Percentiles rank a stretch among this genome's conserved stretches.
Conservation (phyloP, 2,329 filamentous ascomycete species). For the Colletotrichum lupini region DNA sequence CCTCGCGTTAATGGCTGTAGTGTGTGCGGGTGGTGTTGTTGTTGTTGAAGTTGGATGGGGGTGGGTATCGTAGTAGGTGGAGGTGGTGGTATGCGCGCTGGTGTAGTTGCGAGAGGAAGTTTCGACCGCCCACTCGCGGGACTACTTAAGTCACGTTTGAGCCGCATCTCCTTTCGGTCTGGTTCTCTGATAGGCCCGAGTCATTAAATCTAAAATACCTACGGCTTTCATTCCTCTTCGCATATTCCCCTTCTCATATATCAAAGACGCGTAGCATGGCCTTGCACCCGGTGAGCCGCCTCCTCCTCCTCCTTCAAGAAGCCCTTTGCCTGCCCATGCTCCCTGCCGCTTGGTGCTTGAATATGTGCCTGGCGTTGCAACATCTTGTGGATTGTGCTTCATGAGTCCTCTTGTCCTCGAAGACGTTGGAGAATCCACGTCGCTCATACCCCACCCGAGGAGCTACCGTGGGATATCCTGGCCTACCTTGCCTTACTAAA, state of each 20-base stretch:
- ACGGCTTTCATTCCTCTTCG: background rate
- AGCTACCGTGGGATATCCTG: constrained; percentile 19
- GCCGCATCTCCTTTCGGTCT: constrained; percentile 34
- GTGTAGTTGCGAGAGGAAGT: constrained; percentile 32
- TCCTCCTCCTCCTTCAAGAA: background rate
- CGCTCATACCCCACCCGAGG: constrained; percentile 25
- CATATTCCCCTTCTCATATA: background rate
- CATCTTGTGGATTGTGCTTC: constrained; percentile 13
- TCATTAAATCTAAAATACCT: constrained; percentile 35
- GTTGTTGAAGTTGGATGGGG: constrained; percentile 10
- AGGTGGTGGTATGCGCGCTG: constrained; percentile 33
- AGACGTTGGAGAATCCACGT: constrained; percentile 23
- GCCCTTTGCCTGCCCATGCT: background rate
- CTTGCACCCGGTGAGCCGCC: background rate
- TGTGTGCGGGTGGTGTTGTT: background rate
- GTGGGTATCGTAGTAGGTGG: constrained; percentile 43
- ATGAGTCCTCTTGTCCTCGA: constrained; percentile 7
- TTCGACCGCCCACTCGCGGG: constrained; percentile 34
- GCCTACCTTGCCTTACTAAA: constrained; percentile 2
- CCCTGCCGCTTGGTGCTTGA: background rate
- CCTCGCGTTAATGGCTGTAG: constrained; percentile 7
- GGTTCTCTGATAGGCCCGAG: constrained; percentile 37
- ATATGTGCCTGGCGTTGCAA: background rate
- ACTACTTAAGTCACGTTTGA: constrained; percentile 35
- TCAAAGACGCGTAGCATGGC: background rate